Conservation (phyloP, 306 rosid species). For the Fragaria iinumae region DNA sequence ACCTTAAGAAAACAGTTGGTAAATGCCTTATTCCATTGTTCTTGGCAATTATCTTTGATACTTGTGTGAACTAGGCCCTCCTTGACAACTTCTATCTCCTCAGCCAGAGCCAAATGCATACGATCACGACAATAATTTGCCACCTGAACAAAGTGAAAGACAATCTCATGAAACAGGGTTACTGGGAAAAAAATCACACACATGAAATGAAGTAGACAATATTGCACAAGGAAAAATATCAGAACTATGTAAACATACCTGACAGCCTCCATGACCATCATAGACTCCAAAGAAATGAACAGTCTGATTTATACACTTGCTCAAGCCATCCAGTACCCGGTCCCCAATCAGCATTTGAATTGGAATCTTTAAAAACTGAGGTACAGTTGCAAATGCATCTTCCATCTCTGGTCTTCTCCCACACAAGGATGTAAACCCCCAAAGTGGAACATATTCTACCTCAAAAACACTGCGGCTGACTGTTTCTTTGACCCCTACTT, state of each 20-base stretch:
- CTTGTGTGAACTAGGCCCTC: constrained; percentile 45
- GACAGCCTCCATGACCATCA: constrained; percentile 92
- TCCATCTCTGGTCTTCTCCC: constrained; percentile 97
- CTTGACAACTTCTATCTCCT: constrained; percentile 62
- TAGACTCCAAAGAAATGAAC: constrained; percentile 82
- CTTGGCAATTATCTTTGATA: constrained; percentile 54
- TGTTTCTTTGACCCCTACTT: constrained; percentile 43
- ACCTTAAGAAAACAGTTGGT: constrained; percentile 73
- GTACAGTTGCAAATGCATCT: constrained; percentile 65
- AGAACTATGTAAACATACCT: constrained; percentile 38
- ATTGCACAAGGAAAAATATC: not conserved
- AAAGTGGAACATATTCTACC: constrained; percentile 74
- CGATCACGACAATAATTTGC: constrained; percentile 81
- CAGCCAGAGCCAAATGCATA: constrained; percentile 73
- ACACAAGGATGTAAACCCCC: constrained; percentile 68
- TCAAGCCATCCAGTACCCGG: constrained; percentile 52
- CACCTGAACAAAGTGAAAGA: constrained; percentile 48
- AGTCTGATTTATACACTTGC: constrained; percentile 54
- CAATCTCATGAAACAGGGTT: constrained; percentile 17
- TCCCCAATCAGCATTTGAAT: constrained; percentile 71
- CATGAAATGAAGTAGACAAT: constrained; percentile 5
- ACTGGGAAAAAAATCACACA: not conserved
- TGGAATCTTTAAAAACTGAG: constrained; percentile 63
- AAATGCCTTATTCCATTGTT: constrained; percentile 68
- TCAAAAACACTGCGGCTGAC: constrained; percentile 74